These are phyloP conservation scores for Blastocystis sp. DNA, from an alignment of 352 stramenopile species.

Conservation along the genomic window DNA sequence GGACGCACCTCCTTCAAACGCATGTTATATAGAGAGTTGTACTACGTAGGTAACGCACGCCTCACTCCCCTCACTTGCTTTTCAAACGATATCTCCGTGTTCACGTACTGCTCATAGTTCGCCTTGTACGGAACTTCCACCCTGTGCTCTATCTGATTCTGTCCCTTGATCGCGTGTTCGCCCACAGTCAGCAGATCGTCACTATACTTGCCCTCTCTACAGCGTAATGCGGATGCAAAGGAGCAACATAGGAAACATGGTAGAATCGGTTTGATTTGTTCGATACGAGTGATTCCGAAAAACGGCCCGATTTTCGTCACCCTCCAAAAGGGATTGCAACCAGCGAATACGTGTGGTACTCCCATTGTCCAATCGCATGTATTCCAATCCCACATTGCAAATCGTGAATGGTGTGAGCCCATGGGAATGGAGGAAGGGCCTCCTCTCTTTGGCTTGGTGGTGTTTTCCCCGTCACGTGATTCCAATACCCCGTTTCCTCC, in stretches of 20 bases:
- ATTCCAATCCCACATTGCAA: too few relatives aligned
- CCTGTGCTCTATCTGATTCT: constrained; percentile 45
- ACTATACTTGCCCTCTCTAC: constrained; percentile 38
- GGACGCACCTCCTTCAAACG: constrained; percentile 46
- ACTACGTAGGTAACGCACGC: constrained; percentile 16
- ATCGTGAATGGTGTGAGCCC: too few relatives aligned
- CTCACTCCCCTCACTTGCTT: constrained; percentile 6
- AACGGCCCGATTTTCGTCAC: too few relatives aligned
- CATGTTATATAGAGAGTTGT: constrained; percentile 41
- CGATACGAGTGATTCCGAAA: too few relatives aligned
- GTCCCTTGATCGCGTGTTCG: constrained; percentile 32
- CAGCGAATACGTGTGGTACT: too few relatives aligned
- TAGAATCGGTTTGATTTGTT: constrained; percentile 8
- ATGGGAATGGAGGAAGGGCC: too few relatives aligned
- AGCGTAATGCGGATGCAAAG: background rate
- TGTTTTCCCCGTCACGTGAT: too few relatives aligned
- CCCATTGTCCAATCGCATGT: too few relatives aligned
- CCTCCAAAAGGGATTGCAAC: too few relatives aligned
- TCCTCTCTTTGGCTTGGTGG: too few relatives aligned
- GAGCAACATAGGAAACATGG: constrained; percentile 1
- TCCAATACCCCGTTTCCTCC: too few relatives aligned
- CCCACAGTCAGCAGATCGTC: constrained; percentile 14
- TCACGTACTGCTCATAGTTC: constrained; percentile 7
- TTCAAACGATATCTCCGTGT: constrained; percentile 14
- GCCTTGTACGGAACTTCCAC: constrained; percentile 1